Base-by-base conservation (phyloP, 2,329 filamentous ascomycete species). In the Epichloe aotearoae region DNA sequence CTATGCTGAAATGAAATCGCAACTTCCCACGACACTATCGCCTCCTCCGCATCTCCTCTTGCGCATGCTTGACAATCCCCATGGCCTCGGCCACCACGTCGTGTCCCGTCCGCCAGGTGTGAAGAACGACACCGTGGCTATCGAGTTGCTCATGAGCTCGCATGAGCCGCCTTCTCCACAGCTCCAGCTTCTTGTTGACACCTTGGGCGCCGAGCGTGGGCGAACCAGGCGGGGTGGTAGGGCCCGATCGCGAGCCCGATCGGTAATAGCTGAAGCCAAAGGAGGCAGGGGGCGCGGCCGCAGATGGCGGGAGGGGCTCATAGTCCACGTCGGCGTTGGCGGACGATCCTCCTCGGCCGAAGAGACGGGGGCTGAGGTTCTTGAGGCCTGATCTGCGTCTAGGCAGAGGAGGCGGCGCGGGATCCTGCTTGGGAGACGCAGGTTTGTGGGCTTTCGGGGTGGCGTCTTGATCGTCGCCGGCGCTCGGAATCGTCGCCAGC, bases 101-200 rank as follows among this genome's bases (percentile, higher is more conserved):
- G 30, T 74, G 71, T 0, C 87, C 87, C 11, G 75, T 76, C 41
- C 84, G 74, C 87, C 87, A 93, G 19, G 77, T 87, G 55, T 85
- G 79, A 37, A 93, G 62, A 56, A 75, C 69, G 1, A 93, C 83
- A 4, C 83, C 83, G 39, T 81, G 70, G 5, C 72, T 69, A n/a
- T 79, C 77, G 10, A 91, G 71, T 39, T 70, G 66, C 33, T 80
- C 69, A 55, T 84, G 80, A 3, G 86, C 86, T 43, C 78, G 70
- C 41, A 75, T 75, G 69, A 86, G 78, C 40, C 87, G 70, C 51
- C 82, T 75, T 54, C 75, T 73, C 87, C 86, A 93, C 46, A 88
- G 61, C 53, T 84, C 82, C 50, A 88, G 71, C 56, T 86, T 84
- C 68, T 84, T 88, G 64, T 80, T 87, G 12, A 69, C 61, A 3